These are phyloP conservation scores for Rhytidiadelphus loreus DNA, from an alignment of 225 moss, liverwort and hornwort species.

Conservation along the genomic window DNA sequence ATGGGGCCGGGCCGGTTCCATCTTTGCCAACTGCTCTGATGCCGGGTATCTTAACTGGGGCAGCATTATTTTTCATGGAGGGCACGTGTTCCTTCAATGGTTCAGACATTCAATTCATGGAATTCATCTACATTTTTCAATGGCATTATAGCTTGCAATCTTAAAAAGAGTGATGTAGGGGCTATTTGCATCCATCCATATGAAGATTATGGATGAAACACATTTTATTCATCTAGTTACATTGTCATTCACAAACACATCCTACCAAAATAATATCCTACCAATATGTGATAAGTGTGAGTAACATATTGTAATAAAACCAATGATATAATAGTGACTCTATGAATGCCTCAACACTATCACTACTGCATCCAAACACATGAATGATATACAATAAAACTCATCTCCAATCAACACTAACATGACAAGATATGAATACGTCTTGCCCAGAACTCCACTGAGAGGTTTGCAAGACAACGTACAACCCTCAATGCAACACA, in stretches of 20 bases:
- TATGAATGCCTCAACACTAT: background rate
- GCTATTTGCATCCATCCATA: background rate
- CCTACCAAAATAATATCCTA: accelerated
- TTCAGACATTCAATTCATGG: background rate
- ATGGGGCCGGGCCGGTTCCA: background rate
- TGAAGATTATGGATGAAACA: background rate
- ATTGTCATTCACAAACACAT: background rate
- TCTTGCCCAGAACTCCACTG: accelerated
- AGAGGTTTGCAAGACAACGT: too few relatives aligned
- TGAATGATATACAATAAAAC: background rate
- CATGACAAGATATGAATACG: background rate
- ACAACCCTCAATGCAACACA: background rate
- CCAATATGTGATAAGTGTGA: background rate
- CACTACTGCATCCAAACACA: background rate
- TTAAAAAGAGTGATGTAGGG: background rate
- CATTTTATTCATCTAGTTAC: background rate
- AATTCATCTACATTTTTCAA: background rate
- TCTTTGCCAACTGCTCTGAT: background rate
- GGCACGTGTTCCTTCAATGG: background rate
- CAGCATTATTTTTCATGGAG: background rate
- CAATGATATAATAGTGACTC: background rate
- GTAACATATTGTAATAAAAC: background rate
- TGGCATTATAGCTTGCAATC: background rate
- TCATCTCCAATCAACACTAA: background rate
- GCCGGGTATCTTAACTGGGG: background rate